phyloP scores from a whole-genome alignment of 2,329 filamentous ascomycete genomes.

The Sporothrix schenckii region DNA sequence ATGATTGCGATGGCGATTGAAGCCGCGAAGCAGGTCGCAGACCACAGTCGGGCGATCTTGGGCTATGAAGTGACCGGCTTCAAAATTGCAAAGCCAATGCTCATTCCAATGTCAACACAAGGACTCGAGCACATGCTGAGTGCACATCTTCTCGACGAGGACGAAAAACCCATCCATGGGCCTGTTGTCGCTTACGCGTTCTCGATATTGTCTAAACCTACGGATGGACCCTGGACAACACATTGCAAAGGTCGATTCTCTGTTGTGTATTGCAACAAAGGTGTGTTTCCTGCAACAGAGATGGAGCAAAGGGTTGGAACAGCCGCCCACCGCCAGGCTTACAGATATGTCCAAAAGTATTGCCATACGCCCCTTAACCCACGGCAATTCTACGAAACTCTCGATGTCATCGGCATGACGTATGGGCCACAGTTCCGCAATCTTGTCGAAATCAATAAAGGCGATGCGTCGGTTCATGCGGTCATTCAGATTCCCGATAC shows the following conservation, averaged over 20 bases:
- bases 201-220: slow-evolving; percentile 51
- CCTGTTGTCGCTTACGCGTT: slow-evolving; percentile 29
- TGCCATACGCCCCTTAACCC: slow-evolving; percentile 46
- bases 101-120: slow-evolving; percentile 33
- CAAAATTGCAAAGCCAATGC: slow-evolving; percentile 36
- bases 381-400: slow-evolving; percentile 54
- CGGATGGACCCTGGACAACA: slow-evolving; percentile 45
- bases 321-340: slow-evolving; percentile 32
- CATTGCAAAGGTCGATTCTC: slow-evolving; percentile 46
- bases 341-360: slow-evolving; percentile 37
- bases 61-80: slow-evolving; percentile 36
- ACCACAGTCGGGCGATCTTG: background rate
- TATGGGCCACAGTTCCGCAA: slow-evolving; percentile 58
- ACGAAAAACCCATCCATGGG: background rate
- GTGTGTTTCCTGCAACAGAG: background rate
- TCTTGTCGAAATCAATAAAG: slow-evolving; percentile 41
- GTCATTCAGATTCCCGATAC: slow-evolving; percentile 54
- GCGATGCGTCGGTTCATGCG: slow-evolving; percentile 40
- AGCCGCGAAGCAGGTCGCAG: slow-evolving; percentile 41
- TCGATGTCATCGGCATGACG: slow-evolving; percentile 56
- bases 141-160: slow-evolving; percentile 42
- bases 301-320: background rate
- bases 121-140: slow-evolving; percentile 57
- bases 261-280: slow-evolving; percentile 32
- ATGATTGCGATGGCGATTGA: slow-evolving; percentile 48